Base-by-base conservation (phyloP, 441 rosid species). In the Daphne laureola region DNA sequence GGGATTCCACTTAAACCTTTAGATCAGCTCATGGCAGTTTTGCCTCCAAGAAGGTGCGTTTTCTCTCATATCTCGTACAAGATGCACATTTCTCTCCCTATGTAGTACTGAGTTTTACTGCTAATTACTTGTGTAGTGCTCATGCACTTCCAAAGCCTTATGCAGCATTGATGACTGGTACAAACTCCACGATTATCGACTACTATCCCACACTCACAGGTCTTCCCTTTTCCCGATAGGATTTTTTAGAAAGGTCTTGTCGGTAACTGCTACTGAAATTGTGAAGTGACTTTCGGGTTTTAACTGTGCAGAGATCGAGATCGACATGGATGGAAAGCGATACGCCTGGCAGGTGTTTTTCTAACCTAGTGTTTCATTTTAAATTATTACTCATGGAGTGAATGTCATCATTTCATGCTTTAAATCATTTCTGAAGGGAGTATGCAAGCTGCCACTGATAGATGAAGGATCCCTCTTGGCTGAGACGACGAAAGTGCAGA, bases 381-480 rank as follows among this genome's bases (percentile, higher is more conserved):
- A 4, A 3, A 8, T 14, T 38, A 15, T 17, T 0, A 35, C 16
- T 18, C 8, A 43, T 51, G 9, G 8, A 31, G 1, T 9, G 11
- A 31, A 31, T 31, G 38, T 11, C 5, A 31, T 31, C 38, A 7
- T 31, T 31, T 31, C 0, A 14, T 48, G 49, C 4, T 8, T 18
- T 12, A 47, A 38, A 42, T 65, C 18, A 51, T 12, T 35, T 21
- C 4, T 15, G 13, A 41, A 69, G 74, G 74, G 70, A 12, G 54
- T 54, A 38, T 61, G 61, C 61, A 61, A 70, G 64, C 55, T 70
- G 21, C 59, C 57, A 0, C 61, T 70, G 17, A 65, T 70, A 7
- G 63, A 64, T n/a, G 70, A 65, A 23, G 66, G 43, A 16, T 56
- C 56, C 11, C 70, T 69, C 14, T 2, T 52, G 14, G 59, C 52